Evolutionary conservation across 1,284 basidiomycete species (phyloP).

Genomic region (Coniferiporia sulphurascens): DNA sequence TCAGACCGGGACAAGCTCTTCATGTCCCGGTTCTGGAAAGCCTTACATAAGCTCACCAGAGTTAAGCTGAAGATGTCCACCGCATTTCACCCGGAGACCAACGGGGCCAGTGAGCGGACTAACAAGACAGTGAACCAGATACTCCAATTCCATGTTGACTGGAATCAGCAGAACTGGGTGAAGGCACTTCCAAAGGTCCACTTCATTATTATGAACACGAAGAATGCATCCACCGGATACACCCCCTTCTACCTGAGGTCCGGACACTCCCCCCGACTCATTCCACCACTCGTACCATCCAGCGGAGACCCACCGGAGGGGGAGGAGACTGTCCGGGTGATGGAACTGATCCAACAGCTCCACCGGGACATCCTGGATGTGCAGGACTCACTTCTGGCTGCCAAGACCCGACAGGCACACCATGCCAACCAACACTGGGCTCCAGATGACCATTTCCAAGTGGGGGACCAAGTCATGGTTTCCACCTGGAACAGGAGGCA

Average conservation of each 20-base stretch:
- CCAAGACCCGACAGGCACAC: too few relatives aligned
- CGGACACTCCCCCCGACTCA: conserved; percentile 24
- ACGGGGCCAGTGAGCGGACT: conserved; percentile 27
- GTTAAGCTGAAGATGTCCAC: conserved; percentile 24
- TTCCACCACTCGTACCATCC: conserved; percentile 20
- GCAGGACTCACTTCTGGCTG: neutral
- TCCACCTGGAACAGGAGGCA: conserved; percentile 16
- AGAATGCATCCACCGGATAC: conserved; percentile 28
- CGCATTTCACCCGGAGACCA: conserved; percentile 24
- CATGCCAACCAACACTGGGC: too few relatives aligned
- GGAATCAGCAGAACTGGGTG: conserved; percentile 35
- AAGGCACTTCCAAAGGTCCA: conserved; percentile 30
- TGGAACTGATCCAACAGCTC: neutral
- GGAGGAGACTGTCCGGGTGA: neutral
- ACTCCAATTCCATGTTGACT: conserved; percentile 29
- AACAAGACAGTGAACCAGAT: conserved; percentile 33
- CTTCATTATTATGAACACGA: conserved; percentile 37
- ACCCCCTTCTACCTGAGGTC: conserved; percentile 31
- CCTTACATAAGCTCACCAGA: conserved; percentile 20
- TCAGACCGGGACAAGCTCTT: conserved; percentile 25
- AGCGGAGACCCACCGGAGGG: neutral
- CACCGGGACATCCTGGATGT: neutral
- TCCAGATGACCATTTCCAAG: conserved; percentile 9
- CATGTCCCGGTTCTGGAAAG: conserved; percentile 24
- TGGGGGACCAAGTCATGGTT: conserved; percentile 22